These are phyloP conservation scores for Rhodocollybia butyracea DNA, from an alignment of 768 basidiomycete genomes.

Conservation along the genomic window DNA sequence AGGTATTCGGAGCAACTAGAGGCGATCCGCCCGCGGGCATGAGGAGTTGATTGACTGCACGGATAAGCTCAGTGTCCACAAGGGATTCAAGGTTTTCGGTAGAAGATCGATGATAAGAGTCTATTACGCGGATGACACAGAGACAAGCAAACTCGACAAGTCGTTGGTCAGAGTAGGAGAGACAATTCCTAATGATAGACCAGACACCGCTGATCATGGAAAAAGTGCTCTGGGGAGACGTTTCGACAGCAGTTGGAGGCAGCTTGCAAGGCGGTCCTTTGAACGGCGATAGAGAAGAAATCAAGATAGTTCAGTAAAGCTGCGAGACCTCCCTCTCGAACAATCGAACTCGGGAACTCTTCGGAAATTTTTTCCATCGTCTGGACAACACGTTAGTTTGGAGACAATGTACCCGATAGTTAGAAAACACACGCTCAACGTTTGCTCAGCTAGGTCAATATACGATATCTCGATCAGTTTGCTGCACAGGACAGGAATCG, in stretches of 20 bases:
- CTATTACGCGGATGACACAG: slow-evolving; percentile 91
- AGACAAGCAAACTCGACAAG: slow-evolving; percentile 97
- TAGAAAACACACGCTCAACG: slow-evolving; percentile 76
- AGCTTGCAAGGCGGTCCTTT: slow-evolving; percentile 93
- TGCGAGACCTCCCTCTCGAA: slow-evolving; percentile 90
- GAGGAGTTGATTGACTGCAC: slow-evolving; percentile 81
- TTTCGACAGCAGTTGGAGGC: slow-evolving; percentile 97
- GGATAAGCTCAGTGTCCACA: slow-evolving; percentile 75
- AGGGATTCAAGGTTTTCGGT: slow-evolving; percentile 85
- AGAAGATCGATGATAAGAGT: slow-evolving; percentile 84
- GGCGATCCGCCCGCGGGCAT: slow-evolving; percentile 86
- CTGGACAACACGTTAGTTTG: slow-evolving; percentile 38
- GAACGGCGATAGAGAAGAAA: slow-evolving; percentile 97
- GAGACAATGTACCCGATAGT: slow-evolving; percentile 10
- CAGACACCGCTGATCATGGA: slow-evolving; percentile 84
- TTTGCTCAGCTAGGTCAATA: slow-evolving; percentile 98
- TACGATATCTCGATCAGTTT: slow-evolving; percentile 96
- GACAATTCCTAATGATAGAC: slow-evolving; percentile 91
- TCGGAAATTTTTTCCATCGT: slow-evolving; percentile 98
- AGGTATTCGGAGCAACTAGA: slow-evolving; percentile 81
- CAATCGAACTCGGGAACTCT: slow-evolving; percentile 94
- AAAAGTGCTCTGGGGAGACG: slow-evolving; percentile 85
- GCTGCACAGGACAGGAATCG: slow-evolving; percentile 95
- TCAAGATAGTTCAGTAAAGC: slow-evolving; percentile 95
- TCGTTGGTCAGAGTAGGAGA: slow-evolving; percentile 90